These are phyloP conservation scores for Fraxinus sp. DNA, from an alignment of 305 asterid genomes.

Conservation along the genomic window DNA sequence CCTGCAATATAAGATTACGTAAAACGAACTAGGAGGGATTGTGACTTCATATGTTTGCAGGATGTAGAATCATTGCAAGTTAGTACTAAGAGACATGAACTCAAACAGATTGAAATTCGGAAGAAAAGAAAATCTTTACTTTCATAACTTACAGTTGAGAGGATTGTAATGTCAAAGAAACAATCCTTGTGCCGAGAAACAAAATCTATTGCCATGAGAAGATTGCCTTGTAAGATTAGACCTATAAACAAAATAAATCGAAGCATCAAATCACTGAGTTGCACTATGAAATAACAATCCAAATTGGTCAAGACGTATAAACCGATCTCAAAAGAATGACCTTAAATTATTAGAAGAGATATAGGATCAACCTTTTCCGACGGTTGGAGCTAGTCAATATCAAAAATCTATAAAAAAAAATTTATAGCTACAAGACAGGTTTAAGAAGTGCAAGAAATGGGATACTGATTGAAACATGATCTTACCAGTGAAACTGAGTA, in stretches of 20 bases:
- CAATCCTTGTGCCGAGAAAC: constrained; percentile 81
- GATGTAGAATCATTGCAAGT: not conserved
- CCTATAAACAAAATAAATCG: constrained; percentile 44
- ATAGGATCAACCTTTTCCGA: not conserved
- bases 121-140: not conserved
- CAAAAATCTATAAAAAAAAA: not conserved
- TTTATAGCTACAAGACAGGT: constrained; percentile 8
- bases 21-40: not conserved
- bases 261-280: constrained; percentile 6
- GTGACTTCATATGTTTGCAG: constrained; percentile 6
- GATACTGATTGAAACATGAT: constrained; percentile 12
- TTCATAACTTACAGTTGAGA: constrained; percentile 74
- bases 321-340: not conserved
- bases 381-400: constrained; percentile 1
- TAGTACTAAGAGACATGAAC: not conserved
- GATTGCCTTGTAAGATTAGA: constrained; percentile 76
- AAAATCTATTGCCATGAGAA: constrained; percentile 84
- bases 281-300: not conserved
- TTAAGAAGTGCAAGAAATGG: constrained; percentile 8
- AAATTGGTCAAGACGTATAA: not conserved
- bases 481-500: constrained; percentile 85
- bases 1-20: constrained; percentile 49
- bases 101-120: not conserved
- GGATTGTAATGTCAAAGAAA: constrained; percentile 73
- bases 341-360: not conserved